A percentile compares a stretch with the other conserved stretches of the same genome.
phyloP scores from a whole-genome alignment of 768 basidiomycete species.

The Rhizopogon vesiculosus region DNA sequence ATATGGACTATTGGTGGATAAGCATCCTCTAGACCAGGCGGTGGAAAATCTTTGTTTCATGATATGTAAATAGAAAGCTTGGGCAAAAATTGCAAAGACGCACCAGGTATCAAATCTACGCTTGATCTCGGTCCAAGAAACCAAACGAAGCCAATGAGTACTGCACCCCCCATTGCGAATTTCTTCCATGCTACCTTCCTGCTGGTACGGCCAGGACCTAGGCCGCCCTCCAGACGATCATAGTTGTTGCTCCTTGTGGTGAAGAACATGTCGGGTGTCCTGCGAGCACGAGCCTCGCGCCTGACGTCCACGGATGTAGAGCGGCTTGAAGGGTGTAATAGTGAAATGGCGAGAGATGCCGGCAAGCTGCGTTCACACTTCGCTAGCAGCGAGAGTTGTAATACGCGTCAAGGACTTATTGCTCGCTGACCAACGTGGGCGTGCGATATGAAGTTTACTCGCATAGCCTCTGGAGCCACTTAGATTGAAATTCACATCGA shows the following conservation, averaged over 20 bases:
- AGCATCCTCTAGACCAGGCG: constrained; percentile 16
- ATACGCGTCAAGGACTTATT: neutral
- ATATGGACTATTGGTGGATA: constrained; percentile 17
- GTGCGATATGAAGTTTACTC: neutral
- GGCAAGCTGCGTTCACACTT: neutral
- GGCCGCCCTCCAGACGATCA: constrained; percentile 58
- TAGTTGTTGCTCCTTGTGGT: constrained; percentile 39
- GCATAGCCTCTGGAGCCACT: neutral
- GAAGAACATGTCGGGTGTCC: constrained; percentile 15
- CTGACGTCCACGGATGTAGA: constrained; percentile 27
- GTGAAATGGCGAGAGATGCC: constrained; percentile 15
- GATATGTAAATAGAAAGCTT: constrained; percentile 12
- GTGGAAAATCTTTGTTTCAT: constrained; percentile 9
- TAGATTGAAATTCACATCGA: neutral
- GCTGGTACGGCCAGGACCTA: constrained; percentile 41
- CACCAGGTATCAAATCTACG: constrained; percentile 14
- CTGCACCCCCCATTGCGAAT: constrained; percentile 53
- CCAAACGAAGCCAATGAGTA: constrained; percentile 60
- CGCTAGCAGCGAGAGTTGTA: neutral
- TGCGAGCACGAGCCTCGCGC: constrained; percentile 19
- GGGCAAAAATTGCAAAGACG: constrained; percentile 18
- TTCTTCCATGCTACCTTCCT: constrained; percentile 56
- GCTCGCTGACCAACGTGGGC: neutral
- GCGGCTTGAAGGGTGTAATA: constrained; percentile 14
- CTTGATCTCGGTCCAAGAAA: constrained; percentile 49